These are phyloP conservation scores for Lentinula aciculospora DNA, from an alignment of 768 basidiomycete genomes.

Conservation along the genomic window DNA sequence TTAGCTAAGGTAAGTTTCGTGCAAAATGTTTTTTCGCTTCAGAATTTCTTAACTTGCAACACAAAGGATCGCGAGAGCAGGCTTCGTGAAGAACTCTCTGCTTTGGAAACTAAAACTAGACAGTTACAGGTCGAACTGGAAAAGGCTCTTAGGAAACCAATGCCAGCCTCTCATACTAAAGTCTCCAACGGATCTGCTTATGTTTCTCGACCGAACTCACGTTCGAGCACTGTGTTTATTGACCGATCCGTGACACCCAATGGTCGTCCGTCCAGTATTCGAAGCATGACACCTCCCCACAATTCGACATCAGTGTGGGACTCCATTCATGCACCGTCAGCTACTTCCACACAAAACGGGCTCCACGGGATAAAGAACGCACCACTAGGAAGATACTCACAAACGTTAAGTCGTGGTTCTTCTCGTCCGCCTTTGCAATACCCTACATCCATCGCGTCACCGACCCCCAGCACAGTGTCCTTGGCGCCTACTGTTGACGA, in stretches of 20 bases:
- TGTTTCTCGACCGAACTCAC: conserved; percentile 66
- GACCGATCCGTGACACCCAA: conserved; percentile 50
- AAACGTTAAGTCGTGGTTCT: conserved; percentile 9
- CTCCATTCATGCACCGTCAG: conserved; percentile 53
- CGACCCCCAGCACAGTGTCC: conserved; percentile 74
- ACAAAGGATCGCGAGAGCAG: conserved; percentile 66
- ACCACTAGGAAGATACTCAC: conserved; percentile 13
- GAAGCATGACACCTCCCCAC: conserved; percentile 44
- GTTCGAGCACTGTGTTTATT: conserved; percentile 58
- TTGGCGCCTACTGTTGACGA: conserved; percentile 61
- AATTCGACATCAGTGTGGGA: conserved; percentile 56
- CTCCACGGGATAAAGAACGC: neutral
- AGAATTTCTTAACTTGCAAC: neutral
- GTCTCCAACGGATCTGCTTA: conserved; percentile 34
- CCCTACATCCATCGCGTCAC: conserved; percentile 45
- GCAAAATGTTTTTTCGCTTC: neutral
- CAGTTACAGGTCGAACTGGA: conserved; percentile 56
- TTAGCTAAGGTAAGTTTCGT: conserved; percentile 51
- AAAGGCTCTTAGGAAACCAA: conserved; percentile 25
- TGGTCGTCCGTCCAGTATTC: conserved; percentile 27
- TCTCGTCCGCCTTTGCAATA: neutral
- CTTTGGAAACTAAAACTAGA: conserved; percentile 54
- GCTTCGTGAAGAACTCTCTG: conserved; percentile 59
- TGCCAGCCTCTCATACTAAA: conserved; percentile 19
- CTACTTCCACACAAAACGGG: conserved; percentile 17